Conservation (phyloP, 345 rosid genomes). For the Hibiscus tridactylites region DNA sequence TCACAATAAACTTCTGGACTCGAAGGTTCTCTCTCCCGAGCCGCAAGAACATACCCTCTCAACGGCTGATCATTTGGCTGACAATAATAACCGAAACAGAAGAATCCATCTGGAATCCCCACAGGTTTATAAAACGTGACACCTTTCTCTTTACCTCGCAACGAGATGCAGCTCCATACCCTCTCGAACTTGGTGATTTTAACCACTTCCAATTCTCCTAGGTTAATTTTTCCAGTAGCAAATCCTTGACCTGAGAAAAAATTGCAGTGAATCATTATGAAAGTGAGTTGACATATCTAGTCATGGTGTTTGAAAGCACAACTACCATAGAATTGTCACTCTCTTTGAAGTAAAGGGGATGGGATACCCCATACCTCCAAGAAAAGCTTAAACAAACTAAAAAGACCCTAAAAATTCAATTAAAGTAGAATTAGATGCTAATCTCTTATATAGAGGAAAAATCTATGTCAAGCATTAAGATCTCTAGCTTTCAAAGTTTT, state of each 20-base stretch:
- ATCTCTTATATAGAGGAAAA: too few relatives aligned
- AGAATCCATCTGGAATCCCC: constrained; percentile 58
- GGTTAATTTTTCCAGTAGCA: constrained; percentile 49
- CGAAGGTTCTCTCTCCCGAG: constrained; percentile 21
- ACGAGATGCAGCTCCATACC: constrained; percentile 48
- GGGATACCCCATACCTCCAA: not conserved
- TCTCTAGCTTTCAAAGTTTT: not conserved
- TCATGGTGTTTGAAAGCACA: not conserved
- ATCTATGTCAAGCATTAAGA: not conserved
- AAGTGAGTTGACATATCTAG: not conserved
- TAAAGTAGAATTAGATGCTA: not conserved
- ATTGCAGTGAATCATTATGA: constrained; percentile 7
- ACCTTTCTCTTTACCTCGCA: constrained; percentile 37
- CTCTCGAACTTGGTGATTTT: constrained; percentile 51
- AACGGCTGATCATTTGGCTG: constrained; percentile 54
- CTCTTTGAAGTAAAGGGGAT: not conserved
- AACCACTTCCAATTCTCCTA: constrained; percentile 63
- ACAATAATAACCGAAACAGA: constrained; percentile 71
- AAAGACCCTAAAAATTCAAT: not conserved
- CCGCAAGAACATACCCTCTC: constrained; percentile 72
- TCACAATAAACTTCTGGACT: constrained; percentile 9
- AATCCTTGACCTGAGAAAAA: constrained; percentile 59
- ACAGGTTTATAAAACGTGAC: constrained; percentile 58
- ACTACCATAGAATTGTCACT: not conserved
- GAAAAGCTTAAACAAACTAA: not conserved